phyloP scores from a whole-genome alignment of 139 green algal genomes.

The Eudorina sp. region DNA sequence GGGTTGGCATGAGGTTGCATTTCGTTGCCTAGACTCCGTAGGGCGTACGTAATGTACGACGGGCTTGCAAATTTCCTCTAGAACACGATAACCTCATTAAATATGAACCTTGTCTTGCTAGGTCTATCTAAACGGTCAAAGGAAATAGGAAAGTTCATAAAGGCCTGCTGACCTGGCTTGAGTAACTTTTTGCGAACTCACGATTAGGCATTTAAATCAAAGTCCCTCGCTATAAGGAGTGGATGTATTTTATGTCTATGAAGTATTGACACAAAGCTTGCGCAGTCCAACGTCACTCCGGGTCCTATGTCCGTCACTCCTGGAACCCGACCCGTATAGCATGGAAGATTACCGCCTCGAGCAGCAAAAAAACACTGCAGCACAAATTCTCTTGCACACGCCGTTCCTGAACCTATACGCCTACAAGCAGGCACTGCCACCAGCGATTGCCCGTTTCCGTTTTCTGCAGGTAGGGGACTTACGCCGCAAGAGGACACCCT shows the following conservation, averaged over 20 bases:
- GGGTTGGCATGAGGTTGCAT: too few relatives aligned
- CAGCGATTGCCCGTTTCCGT: constrained; percentile 25
- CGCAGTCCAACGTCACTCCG: not conserved
- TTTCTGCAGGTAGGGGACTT: constrained; percentile 8
- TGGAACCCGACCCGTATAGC: not conserved
- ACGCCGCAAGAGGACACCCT: not conserved
- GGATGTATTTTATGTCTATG: too few relatives aligned
- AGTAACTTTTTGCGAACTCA: not conserved
- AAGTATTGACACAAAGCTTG: too few relatives aligned
- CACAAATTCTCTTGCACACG: not conserved
- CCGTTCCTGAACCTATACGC: constrained; percentile 28
- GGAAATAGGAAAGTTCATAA: too few relatives aligned
- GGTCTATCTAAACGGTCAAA: too few relatives aligned
- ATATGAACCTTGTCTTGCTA: too few relatives aligned
- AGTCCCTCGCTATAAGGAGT: too few relatives aligned
- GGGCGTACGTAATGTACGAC: too few relatives aligned
- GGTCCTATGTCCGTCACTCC: not conserved
- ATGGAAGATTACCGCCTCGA: constrained; percentile 46
- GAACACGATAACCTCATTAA: too few relatives aligned
- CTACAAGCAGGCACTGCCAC: not conserved
- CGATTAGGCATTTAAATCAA: too few relatives aligned
- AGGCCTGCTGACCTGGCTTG: not conserved
- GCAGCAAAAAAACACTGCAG: constrained; percentile 42
- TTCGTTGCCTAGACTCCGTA: too few relatives aligned
- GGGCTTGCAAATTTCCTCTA: too few relatives aligned